Conservation (phyloP, 2,329 filamentous ascomycete genomes). For the Diaporthe velutina region DNA sequence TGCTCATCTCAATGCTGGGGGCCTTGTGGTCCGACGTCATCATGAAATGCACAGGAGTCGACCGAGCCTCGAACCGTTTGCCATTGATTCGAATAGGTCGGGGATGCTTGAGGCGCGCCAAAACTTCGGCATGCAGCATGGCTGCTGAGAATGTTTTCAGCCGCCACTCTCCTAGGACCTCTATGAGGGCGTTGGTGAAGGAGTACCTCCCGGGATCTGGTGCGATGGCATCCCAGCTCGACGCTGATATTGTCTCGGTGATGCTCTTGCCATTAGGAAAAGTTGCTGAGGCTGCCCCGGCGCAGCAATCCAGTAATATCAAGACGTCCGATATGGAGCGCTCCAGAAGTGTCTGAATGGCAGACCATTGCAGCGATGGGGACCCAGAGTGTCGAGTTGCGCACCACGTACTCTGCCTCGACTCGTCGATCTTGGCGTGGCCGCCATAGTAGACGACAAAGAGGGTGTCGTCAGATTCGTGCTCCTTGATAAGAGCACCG, state of each 20-base stretch:
- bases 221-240: slow-evolving; percentile 72
- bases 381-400: slow-evolving; percentile 66
- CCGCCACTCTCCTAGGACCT: slow-evolving; percentile 70
- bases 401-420: slow-evolving; percentile 72
- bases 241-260: slow-evolving; percentile 73
- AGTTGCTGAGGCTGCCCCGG: slow-evolving; percentile 70
- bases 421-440: slow-evolving; percentile 71
- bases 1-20: slow-evolving; percentile 68
- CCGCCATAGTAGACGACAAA: slow-evolving; percentile 72
- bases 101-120: slow-evolving; percentile 72
- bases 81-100: slow-evolving; percentile 69
- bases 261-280: slow-evolving; percentile 70
- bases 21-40: slow-evolving; percentile 72
- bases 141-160: slow-evolving; percentile 68
- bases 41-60: slow-evolving; percentile 73
- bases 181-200: slow-evolving; percentile 70
- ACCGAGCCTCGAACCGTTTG: slow-evolving; percentile 68
- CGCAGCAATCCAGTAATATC: slow-evolving; percentile 71
- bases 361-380: slow-evolving; percentile 72
- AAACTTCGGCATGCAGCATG: slow-evolving; percentile 71
- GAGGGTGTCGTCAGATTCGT: slow-evolving; percentile 67
- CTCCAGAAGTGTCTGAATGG: slow-evolving; percentile 71
- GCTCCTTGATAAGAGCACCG: slow-evolving; percentile 68
- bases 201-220: slow-evolving; percentile 71
- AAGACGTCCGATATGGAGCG: slow-evolving; percentile 69